Evolutionary conservation across 139 green algal genomes (phyloP).

Genomic region (Mychonastes homosphaera): DNA sequence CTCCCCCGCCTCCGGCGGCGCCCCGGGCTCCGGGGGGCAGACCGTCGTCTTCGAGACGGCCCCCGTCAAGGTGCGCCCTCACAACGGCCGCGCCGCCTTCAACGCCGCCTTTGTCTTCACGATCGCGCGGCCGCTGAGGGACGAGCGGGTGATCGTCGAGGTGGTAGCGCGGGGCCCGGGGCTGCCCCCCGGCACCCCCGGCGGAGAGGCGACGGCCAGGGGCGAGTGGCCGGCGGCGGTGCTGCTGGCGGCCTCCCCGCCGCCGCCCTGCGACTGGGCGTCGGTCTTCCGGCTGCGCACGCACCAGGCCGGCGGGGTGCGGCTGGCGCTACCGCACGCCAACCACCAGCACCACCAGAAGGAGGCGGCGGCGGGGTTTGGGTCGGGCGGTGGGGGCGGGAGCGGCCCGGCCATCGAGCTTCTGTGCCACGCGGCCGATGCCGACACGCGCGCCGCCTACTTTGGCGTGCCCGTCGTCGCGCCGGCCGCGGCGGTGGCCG

Average conservation of each 20-base stretch:
- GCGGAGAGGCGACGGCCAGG: slow-evolving; percentile 3
- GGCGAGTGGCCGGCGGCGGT: slow-evolving; percentile 15
- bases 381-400: too few relatives aligned
- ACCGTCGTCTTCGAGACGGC: too few relatives aligned
- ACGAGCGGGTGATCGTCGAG: slow-evolving; percentile 14
- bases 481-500: too few relatives aligned
- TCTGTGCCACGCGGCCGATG: slow-evolving; percentile 13
- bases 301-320: slow-evolving; percentile 8
- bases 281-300: slow-evolving; percentile 9
- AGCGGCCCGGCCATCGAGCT: slow-evolving; percentile 11
- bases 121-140: slow-evolving; percentile 8
- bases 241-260: slow-evolving; percentile 9
- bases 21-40: too few relatives aligned
- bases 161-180: neutral
- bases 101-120: slow-evolving; percentile 18
- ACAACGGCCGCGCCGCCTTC: slow-evolving; percentile 11
- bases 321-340: slow-evolving; percentile 13
- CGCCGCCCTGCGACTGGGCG: slow-evolving; percentile 12
- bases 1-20: too few relatives aligned
- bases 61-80: too few relatives aligned
- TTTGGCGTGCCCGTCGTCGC: slow-evolving; percentile 6
- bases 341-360: too few relatives aligned
- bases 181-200: neutral
- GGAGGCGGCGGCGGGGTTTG: too few relatives aligned
- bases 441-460: slow-evolving; percentile 13